phyloP scores from a whole-genome alignment of 108 stramenopile genomes.

The Skeletonema costatum region DNA sequence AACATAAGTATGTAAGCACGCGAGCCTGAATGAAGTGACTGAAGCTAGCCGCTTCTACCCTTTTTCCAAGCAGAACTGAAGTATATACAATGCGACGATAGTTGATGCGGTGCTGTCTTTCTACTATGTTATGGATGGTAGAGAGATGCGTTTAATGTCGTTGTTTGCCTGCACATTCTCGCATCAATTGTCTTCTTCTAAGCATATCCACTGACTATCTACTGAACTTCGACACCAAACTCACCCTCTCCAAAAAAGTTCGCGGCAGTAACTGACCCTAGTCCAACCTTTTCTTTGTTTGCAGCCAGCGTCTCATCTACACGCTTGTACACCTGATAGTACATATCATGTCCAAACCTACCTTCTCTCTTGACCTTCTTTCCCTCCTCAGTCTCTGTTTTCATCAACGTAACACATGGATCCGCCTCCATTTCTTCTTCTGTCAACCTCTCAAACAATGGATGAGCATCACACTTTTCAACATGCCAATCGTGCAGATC shows the following conservation, averaged over 20 bases:
- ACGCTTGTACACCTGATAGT: constrained; percentile 78
- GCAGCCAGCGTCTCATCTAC: constrained; percentile 14
- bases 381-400: constrained; percentile 93
- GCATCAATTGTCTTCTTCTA: background rate
- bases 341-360: constrained; percentile 67
- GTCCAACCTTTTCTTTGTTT: background rate
- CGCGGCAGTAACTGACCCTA: constrained; percentile 15
- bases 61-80: background rate
- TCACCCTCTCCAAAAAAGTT: constrained; percentile 38
- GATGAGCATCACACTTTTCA: constrained; percentile 83
- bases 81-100: too few species aligned
- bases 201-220: background rate
- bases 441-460: constrained; percentile 70
- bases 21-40: background rate
- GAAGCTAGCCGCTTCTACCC: background rate
- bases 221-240: constrained; percentile 40
- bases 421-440: constrained; percentile 75
- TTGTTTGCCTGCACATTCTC: background rate
- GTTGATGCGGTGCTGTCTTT: background rate
- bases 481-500: constrained; percentile 97
- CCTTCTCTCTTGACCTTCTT: constrained; percentile 92
- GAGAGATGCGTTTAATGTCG: background rate
- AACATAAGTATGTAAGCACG: too few species aligned
- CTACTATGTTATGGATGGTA: background rate
- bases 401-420: constrained; percentile 89